Conservation (phyloP, 2,329 filamentous ascomycete genomes). For the Cordyceps pruinosa region DNA sequence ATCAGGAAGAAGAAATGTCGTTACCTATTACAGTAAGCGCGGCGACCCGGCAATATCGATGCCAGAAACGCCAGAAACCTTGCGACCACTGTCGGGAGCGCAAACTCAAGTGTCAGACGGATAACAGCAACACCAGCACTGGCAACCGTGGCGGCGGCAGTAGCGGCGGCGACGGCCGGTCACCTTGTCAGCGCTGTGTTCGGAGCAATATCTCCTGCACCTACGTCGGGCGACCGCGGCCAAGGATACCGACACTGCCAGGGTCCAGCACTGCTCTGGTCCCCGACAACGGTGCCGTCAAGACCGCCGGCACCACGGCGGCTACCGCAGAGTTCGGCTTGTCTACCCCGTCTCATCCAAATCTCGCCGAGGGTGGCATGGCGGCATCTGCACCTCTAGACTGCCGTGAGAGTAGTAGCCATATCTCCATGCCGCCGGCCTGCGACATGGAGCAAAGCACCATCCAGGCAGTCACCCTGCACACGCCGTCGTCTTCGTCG, state of each 20-base stretch:
- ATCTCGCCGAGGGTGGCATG: neutral
- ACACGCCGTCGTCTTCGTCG: slow-evolving; percentile 7
- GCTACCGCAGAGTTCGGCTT: neutral
- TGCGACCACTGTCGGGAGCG: slow-evolving; percentile 12
- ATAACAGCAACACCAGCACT: neutral
- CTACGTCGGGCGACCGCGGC: slow-evolving; percentile 11
- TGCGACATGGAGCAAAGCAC: neutral
- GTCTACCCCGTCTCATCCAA: neutral
- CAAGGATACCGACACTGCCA: neutral
- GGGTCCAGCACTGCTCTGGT: neutral
- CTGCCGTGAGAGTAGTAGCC: neutral
- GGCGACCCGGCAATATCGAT: slow-evolving; percentile 12
- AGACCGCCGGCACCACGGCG: neutral
- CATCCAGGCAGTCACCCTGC: neutral
- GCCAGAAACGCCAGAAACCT: slow-evolving; percentile 13
- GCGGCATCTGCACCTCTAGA: neutral
- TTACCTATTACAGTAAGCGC: neutral
- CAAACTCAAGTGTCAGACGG: slow-evolving; percentile 14
- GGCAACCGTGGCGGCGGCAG: neutral
- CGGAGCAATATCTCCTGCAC: slow-evolving; percentile 12
- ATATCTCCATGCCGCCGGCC: neutral
- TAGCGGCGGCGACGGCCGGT: neutral
- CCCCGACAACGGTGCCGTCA: neutral
- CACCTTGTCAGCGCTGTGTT: slow-evolving; percentile 10
- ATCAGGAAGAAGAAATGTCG: neutral